Evolutionary conservation across 257 asterid species (phyloP), one percentile per base, ranked within the genome.

Genomic region (Osmanthus fragrans): DNA sequence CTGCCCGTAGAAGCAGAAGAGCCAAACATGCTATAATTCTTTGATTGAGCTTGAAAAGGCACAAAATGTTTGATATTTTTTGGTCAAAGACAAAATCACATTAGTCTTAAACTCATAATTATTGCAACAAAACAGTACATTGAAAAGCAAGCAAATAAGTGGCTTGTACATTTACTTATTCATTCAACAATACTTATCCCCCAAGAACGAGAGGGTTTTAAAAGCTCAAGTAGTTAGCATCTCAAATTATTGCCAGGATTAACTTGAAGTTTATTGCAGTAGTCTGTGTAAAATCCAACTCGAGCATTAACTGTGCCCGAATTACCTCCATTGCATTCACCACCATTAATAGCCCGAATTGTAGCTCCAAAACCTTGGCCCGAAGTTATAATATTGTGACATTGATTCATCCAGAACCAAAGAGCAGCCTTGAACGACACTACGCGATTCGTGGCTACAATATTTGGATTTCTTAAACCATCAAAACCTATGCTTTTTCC

Each of bases 321-420:
- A 30, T 73, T 76, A 3, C 4, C 77, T 27, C 85, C 85, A 27
- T 81, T 39, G 37, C 84, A 84, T 63, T 79, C 84, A 12, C 0
- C 0, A 10, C 84, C 80, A 54, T 81, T 81, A 29, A 84, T 76
- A 12, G 88, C 80, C 5, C 88, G 85, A 47, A 81, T 84, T 0
- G 88, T 81, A 1, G 73, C 85, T 32, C 85, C 85, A 27, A 84
- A 84, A 5, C 85, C 85, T 69, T 33, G 72, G 0, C 84, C 84
- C 2, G 84, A 84, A 65, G 39, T 54, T 13, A 84, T 79, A 1
- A 71, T 36, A 42, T 10, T 2, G 42, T 84, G 88, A n/a, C 85
- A 82, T 18, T 54, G 10, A 16, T 73, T 73, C 88, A 84, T 81
- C 88, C 88, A 84, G n/a, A 51, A 84, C 88, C 86, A 84, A 5